These are phyloP conservation scores for Crithidia thermophila DNA, from an alignment of 208 protist genomes.

Conservation along the genomic window DNA sequence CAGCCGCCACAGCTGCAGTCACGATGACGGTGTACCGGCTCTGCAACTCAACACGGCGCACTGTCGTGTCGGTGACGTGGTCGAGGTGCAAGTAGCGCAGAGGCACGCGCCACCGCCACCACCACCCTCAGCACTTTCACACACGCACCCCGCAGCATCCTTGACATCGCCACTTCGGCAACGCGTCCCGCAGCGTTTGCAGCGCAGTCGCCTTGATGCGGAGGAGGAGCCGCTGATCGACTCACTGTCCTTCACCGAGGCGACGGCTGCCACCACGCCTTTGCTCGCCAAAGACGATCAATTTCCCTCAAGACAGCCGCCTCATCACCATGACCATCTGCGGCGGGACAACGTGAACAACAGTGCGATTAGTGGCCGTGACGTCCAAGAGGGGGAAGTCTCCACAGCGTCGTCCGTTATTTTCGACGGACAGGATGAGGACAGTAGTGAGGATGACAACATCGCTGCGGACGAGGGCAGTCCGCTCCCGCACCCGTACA, in stretches of 20 bases:
- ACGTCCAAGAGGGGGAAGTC: too few species aligned
- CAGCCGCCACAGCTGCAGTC: not conserved
- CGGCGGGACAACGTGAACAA: too few species aligned
- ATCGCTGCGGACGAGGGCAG: not conserved
- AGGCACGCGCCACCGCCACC: not conserved
- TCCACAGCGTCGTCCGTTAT: slow-evolving; percentile 4
- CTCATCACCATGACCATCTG: too few species aligned
- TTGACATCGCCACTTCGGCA: too few species aligned
- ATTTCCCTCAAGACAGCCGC: too few species aligned
- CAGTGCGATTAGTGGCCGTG: too few species aligned
- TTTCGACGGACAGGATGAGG: not conserved
- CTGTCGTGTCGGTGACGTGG: not conserved
- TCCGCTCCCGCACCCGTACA: too few species aligned
- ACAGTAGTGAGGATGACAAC: not conserved
- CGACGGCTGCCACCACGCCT: not conserved
- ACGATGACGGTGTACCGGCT: slow-evolving; percentile 9
- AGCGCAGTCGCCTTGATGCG: slow-evolving; percentile 11
- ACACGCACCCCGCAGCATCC: not conserved
- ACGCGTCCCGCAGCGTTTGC: not conserved
- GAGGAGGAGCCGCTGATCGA: slow-evolving; percentile 12
- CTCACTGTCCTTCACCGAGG: slow-evolving; percentile 9
- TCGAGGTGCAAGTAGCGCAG: not conserved
- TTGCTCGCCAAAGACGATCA: too few species aligned
- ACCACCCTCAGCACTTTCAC: not conserved
- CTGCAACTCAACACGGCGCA: slow-evolving; percentile 14